phyloP scores from a whole-genome alignment of 805 yeast species.

The Candida tallmaniae region DNA sequence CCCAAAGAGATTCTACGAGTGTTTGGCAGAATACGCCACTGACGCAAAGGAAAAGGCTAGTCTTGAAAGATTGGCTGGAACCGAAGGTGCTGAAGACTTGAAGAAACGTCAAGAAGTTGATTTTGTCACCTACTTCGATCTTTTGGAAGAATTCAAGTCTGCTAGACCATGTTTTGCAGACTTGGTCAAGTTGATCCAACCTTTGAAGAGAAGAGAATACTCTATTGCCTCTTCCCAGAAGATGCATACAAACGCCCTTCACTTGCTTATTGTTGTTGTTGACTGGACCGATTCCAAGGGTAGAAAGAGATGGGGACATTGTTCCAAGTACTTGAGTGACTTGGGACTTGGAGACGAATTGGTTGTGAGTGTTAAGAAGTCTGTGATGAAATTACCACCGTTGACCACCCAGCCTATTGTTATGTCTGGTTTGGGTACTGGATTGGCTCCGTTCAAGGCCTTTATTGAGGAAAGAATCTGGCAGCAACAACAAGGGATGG shows the following conservation, averaged over 20 bases:
- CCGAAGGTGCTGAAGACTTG: constrained; percentile 81
- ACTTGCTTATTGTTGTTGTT: constrained; percentile 87
- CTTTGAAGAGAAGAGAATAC: constrained; percentile 94
- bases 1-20: constrained; percentile 89
- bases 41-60: constrained; percentile 62
- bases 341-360: constrained; percentile 76
- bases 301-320: constrained; percentile 85
- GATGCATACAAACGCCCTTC: constrained; percentile 87
- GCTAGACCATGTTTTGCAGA: constrained; percentile 75
- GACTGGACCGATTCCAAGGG: constrained; percentile 91
- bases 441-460: constrained; percentile 97
- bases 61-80: constrained; percentile 60
- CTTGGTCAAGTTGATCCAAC: constrained; percentile 68
- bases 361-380: constrained; percentile 92
- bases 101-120: constrained; percentile 84
- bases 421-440: constrained; percentile 97
- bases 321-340: constrained; percentile 85
- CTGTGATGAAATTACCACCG: constrained; percentile 94
- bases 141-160: constrained; percentile 71
- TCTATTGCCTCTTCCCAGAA: constrained; percentile 96
- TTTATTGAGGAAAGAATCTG: constrained; percentile 92
- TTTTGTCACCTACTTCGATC: constrained; percentile 74
- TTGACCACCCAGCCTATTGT: constrained; percentile 83
- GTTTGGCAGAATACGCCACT: constrained; percentile 66
- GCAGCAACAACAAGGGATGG: constrained; percentile 85